phyloP scores from a whole-genome alignment of 495 filamentous ascomycete species.

The Aspergillus ostianus region DNA sequence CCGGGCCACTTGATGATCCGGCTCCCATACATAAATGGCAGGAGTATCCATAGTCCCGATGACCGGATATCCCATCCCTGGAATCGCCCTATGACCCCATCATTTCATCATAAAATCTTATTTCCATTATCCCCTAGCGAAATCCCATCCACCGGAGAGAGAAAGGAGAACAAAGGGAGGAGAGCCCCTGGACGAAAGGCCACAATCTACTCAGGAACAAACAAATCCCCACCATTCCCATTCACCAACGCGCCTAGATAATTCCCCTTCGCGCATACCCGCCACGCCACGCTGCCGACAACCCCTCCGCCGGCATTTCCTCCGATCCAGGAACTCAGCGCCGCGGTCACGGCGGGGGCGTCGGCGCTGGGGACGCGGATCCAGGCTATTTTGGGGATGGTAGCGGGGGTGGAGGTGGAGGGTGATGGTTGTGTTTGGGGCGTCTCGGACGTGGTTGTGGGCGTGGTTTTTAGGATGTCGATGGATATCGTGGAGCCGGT shows the following conservation, averaged over 20 bases:
- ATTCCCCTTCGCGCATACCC: slow-evolving; percentile 54
- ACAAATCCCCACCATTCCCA: slow-evolving; percentile 45
- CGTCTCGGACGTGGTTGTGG: not conserved
- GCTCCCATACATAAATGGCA: too few species aligned
- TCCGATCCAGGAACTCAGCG: slow-evolving; percentile 61
- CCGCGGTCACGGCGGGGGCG: slow-evolving; percentile 61
- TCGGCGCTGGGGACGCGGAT: slow-evolving; percentile 73
- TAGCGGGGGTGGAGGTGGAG: slow-evolving; percentile 10
- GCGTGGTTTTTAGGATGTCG: slow-evolving; percentile 71
- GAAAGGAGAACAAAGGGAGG: too few species aligned
- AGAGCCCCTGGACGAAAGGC: too few species aligned
- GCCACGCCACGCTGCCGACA: slow-evolving; percentile 53
- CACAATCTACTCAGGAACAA: slow-evolving; percentile 26
- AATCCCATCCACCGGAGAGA: too few species aligned
- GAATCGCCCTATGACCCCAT: too few species aligned
- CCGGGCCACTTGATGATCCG: not conserved
- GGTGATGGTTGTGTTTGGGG: not conserved
- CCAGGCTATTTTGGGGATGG: slow-evolving; percentile 53
- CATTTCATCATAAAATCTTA: too few species aligned
- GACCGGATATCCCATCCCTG: too few species aligned
- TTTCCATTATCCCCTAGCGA: too few species aligned
- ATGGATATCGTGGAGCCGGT: slow-evolving; percentile 73
- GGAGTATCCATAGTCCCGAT: too few species aligned
- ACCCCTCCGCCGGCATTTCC: slow-evolving; percentile 35
- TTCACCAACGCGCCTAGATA: slow-evolving; percentile 48